Base-by-base conservation (phyloP, 2,329 filamentous ascomycete species). In the Rutstroemia sp. region DNA sequence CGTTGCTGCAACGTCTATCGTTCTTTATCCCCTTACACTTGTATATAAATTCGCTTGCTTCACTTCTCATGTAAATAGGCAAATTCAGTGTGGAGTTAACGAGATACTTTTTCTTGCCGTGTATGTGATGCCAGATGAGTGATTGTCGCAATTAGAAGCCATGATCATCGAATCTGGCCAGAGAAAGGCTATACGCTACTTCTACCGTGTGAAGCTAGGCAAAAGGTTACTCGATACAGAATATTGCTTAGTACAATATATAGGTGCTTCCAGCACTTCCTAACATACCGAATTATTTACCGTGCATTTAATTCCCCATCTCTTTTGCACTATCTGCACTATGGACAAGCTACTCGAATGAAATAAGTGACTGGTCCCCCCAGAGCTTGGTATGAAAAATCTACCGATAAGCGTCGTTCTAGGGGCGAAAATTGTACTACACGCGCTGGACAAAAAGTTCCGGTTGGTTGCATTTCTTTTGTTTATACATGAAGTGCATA, bases 61-160 rank as follows among this genome's bases (percentile, higher is more conserved):
- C 52, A 25, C 10, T 54, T 54, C 51, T 9, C n/a, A 25, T 54
- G 51, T 54, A 54, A 25, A 54, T 54, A 54, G 10, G 30, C 9
- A 34, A 34, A 34, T 34, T 9, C 30, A 12, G 30, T 12, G 9
- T 34, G 10, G 30, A 34, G 30, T 34, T 34, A 1, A 14, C 47
- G 18, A 45, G 37, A 27, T 49, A 49, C 27, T n/a, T 19, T 18
- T 34, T 30, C 25, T 53, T 46, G 10, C 4, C 3, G 2, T 12
- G 12, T 12, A 18, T 9, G 7, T 19, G 19, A 25, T 34, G 2
- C 10, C 27, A 30, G 27, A 30, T 30, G 8, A 10, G 10, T 34
- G 30, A 34, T 34, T 34, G 30, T 3, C 30, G 10, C 9, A 14
- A 34, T 34, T 34, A 12, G 10, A 34, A 34, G 30, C 30, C 30